Base-by-base conservation (phyloP, 1,284 basidiomycete species). In the Pseudozyma sp. region DNA sequence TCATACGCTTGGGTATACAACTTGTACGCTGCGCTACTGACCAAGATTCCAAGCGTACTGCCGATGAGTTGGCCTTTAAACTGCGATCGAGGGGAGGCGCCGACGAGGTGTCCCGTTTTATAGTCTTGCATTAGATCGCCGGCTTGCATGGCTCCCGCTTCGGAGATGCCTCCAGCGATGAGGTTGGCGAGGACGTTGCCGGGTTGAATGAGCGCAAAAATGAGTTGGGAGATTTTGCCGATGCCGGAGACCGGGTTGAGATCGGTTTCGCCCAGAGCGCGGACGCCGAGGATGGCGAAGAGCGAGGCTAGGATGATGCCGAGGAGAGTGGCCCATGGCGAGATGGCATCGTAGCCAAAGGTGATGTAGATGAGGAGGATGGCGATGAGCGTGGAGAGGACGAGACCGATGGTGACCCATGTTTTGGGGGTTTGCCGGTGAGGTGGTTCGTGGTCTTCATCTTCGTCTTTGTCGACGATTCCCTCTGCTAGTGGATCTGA, bases 81-180 rank as follows among this genome's bases (percentile, higher is more conserved):
- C 61, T 85, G 85, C 31, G 81, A 79, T 21, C 80, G 72, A 16
- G 85, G 85, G 16, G 81, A 79, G 12, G 84, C 83, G 14, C 80
- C 94, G 69, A 90, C 90, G 55, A 95, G 89, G 19, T 97, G 88
- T 0, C 96, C 96, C 1, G 95, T 97, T 87, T 98, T 98, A 76
- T 97, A 88, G 85, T 98, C 96, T 87, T 98, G 95, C 95, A 98
- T 97, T 18, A 98, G 89, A 85, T 98, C 95, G 16, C 95, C 96
- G 9, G 95, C 94, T 90, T 97, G 94, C 86, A 93, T 93, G 25
- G 95, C 95, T 16, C 95, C 95, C 34, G 95, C 95, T 87, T 98
- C 95, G 6, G 94, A 92, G 14, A 98, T 94, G 39, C 94, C 95
- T 11, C 95, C 95, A 3, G 95, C 95, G 60, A 98, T 93, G 80